These are phyloP conservation scores for Pseudozyma thailandica DNA, from an alignment of 1,284 basidiomycete genomes.

Conservation along the genomic window DNA sequence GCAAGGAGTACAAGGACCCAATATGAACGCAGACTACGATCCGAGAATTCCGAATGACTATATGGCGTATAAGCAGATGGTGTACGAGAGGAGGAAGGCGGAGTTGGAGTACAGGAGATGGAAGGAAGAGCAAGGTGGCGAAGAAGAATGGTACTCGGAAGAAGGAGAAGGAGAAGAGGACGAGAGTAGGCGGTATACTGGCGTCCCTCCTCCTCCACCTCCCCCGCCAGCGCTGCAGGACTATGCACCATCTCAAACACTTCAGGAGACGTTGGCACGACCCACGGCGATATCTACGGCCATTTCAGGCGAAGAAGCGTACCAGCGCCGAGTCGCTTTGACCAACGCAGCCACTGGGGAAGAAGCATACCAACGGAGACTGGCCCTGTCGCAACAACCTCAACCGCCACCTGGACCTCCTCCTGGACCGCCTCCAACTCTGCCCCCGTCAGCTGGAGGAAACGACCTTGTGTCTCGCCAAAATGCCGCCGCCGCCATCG, in stretches of 20 bases:
- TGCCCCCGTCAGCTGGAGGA: slow-evolving; percentile 5
- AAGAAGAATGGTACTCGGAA: slow-evolving; percentile 15
- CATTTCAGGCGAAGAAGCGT: slow-evolving; percentile 42
- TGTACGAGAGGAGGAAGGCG: slow-evolving; percentile 45
- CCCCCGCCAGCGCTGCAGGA: neutral
- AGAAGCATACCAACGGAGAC: slow-evolving; percentile 36
- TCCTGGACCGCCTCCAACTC: slow-evolving; percentile 22
- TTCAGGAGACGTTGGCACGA: no score
- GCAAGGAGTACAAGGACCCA: no score
- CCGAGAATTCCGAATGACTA: slow-evolving; percentile 63
- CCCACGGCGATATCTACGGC: neutral
- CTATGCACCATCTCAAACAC: neutral
- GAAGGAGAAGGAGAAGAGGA: slow-evolving; percentile 16
- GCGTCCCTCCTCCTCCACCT: neutral
- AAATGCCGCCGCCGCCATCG: slow-evolving; percentile 54
- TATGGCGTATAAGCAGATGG: slow-evolving; percentile 46
- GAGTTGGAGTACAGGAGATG: slow-evolving; percentile 17
- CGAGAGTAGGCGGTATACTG: no score
- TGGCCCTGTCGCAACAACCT: slow-evolving; percentile 27
- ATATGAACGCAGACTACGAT: slow-evolving; percentile 63
- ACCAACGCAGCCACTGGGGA: slow-evolving; percentile 29
- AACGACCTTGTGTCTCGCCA: slow-evolving; percentile 35
- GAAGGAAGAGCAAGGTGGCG: slow-evolving; percentile 19
- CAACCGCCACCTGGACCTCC: slow-evolving; percentile 35
- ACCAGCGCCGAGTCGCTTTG: slow-evolving; percentile 27